phyloP scores from a whole-genome alignment of 371 early-diverging fungal genomes.

The Smittium mucronatum region DNA sequence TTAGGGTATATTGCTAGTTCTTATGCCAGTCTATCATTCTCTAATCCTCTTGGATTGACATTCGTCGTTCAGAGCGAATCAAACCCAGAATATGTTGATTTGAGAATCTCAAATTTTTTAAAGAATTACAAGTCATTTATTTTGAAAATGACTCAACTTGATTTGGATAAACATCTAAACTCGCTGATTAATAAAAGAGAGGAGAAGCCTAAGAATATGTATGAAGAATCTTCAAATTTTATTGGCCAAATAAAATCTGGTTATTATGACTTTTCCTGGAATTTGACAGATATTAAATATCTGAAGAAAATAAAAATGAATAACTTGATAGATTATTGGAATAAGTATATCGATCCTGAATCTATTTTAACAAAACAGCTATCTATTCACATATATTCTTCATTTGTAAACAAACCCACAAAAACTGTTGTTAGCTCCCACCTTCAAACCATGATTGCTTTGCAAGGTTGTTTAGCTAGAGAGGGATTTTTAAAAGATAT shows the following conservation, averaged over 20 bases:
- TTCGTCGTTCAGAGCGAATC: conserved; percentile 79
- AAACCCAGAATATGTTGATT: conserved; percentile 68
- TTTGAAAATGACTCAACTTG: conserved; percentile 49
- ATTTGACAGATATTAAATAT: conserved; percentile 19
- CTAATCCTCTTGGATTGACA: conserved; percentile 43
- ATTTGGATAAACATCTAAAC: conserved; percentile 58
- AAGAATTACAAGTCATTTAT: conserved; percentile 36
- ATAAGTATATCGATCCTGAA: conserved; percentile 21
- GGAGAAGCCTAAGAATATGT: conserved; percentile 77
- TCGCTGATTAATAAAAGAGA: conserved; percentile 55
- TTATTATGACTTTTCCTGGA: conserved; percentile 75
- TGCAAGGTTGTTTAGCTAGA: conserved; percentile 24
- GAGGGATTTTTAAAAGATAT: conserved; percentile 18
- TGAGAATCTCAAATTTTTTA: conserved; percentile 68
- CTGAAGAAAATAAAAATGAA: conserved; percentile 13
- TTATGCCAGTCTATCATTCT: conserved; percentile 14
- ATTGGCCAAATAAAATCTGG: conserved; percentile 67
- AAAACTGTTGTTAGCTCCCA: conserved; percentile 14
- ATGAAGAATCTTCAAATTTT: conserved; percentile 56
- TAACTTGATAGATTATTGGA: conserved; percentile 24
- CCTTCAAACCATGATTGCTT: conserved; percentile 14
- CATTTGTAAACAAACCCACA: conserved; percentile 18
- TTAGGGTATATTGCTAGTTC: conserved; percentile 48
- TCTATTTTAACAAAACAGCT: conserved; percentile 11
- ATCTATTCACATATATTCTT: conserved; percentile 18